Evolutionary conservation across 306 rosid genomes (phyloP), one percentile per base, ranked within the genome.

Genomic region (Vigna mungo): DNA sequence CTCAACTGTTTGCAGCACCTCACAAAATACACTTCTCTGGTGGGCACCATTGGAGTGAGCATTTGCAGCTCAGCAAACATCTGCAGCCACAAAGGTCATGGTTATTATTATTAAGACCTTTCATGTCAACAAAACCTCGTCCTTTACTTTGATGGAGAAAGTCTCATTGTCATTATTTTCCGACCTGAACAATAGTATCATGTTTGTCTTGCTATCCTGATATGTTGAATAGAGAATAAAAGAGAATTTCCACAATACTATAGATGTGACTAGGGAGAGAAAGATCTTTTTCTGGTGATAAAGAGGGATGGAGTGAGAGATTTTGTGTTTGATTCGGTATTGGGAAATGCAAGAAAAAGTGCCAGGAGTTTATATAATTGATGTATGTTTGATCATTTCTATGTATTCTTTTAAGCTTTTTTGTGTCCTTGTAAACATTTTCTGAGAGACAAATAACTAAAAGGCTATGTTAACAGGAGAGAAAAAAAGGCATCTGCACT

Each of bases 11-110:
- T 96, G 91, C 96, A 88, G 76, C 74, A 85, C 10, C 98, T 77
- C 68, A 96, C 93, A 48, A 96, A 96, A 78, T 96, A 89, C 37
- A 96, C 93, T 81, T 92, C 99, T 81, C 99, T 92, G 0, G 98
- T 92, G 60, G 88, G 80, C 77, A 96, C 98, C 91, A 91, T 82
- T 11, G 99, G 99, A 7, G 97, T 96, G 0, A 96, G 93, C 97
- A 92, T 92, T 80, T 96, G 99, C 78, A 90, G 49, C 88, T 95
- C 99, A 9, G 94, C 96, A 81, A 95, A 95, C 99, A 95, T 95
- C 99, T 95, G 82, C 74, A 82, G 1, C 23, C 46, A 76, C 7
- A 34, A 32, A 34, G 27, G 27, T 63, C 27, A 39, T 39, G 30
- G 30, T 36, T 63, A 37, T 83, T 68, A 34, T 48, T 74, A 61